Evolutionary conservation across 2,329 filamentous ascomycete genomes (phyloP).

Genomic region (Ascocoryne sarcoides): DNA sequence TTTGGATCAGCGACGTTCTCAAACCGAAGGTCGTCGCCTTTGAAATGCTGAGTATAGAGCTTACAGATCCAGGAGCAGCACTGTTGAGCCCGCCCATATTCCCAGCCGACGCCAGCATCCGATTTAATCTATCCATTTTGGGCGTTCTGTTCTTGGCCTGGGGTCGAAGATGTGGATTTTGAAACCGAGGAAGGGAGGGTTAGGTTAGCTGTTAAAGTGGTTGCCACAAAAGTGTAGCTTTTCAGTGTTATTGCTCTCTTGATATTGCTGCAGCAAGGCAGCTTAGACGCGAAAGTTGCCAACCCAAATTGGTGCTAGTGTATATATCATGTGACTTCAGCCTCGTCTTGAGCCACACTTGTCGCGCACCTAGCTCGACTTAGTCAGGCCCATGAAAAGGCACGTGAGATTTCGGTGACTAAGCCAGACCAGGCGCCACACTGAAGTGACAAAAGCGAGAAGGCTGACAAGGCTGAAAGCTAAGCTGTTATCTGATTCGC

Average conservation of each 20-base stretch:
- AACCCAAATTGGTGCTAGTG: conserved; percentile 3
- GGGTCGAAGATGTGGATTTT: conserved; percentile 1
- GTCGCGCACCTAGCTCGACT: too few relatives aligned
- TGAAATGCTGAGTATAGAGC: conserved; percentile 22
- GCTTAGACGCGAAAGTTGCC: conserved; percentile 5
- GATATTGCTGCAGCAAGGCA: conserved; percentile 12
- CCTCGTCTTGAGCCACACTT: conserved; percentile 7
- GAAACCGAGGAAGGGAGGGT: conserved; percentile 1
- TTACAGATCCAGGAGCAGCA: conserved; percentile 51
- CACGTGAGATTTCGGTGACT: too few relatives aligned
- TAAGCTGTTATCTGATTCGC: too few relatives aligned
- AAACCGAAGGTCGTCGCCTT: not conserved
- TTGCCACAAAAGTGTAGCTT: conserved; percentile 11
- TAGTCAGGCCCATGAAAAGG: too few relatives aligned
- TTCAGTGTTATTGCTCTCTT: conserved; percentile 7
- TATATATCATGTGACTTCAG: conserved; percentile 9
- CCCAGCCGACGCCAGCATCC: conserved; percentile 71
- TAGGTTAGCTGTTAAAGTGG: conserved; percentile 10
- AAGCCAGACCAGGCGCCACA: too few relatives aligned
- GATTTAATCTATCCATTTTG: conserved; percentile 82
- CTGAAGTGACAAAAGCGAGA: too few relatives aligned
- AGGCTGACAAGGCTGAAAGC: too few relatives aligned
- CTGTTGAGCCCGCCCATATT: conserved; percentile 53
- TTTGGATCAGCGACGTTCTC: conserved; percentile 9
- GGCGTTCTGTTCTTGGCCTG: not conserved